Conservation (phyloP, 371 early-diverging fungal species). For the Saksenaea vasiformis region DNA sequence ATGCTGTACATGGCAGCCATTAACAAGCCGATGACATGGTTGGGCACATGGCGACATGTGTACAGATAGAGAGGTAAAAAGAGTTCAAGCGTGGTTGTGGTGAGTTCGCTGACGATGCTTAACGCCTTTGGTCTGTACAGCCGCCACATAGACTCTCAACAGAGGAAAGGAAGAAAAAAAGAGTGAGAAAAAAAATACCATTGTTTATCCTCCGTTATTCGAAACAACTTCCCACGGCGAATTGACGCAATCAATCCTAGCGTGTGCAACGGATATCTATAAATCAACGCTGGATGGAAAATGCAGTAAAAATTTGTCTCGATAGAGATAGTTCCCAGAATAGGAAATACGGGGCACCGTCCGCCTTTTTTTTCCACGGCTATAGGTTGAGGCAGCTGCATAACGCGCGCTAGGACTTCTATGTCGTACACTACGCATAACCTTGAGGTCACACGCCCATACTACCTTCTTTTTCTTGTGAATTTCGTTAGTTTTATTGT, state of each 20-base stretch:
- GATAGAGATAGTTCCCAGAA: not conserved
- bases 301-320: not conserved
- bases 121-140: not conserved
- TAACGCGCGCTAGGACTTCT: not conserved
- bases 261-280: too few relatives aligned
- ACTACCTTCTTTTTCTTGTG: too few relatives aligned
- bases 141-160: not conserved
- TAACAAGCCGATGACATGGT: constrained; percentile 16
- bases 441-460: too few relatives aligned
- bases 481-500: too few relatives aligned
- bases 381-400: not conserved
- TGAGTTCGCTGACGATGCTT: not conserved
- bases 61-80: constrained; percentile 16
- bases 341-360: too few relatives aligned
- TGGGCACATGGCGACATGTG: constrained; percentile 4
- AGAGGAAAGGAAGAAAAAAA: not conserved
- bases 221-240: not conserved
- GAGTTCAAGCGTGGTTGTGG: not conserved
- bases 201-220: not conserved
- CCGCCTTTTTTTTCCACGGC: not conserved
- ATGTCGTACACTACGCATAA: too few relatives aligned
- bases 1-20: constrained; percentile 10
- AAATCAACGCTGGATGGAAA: too few relatives aligned
- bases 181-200: not conserved
- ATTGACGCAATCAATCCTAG: too few relatives aligned